These are phyloP conservation scores for Rehmannia glutinosa DNA, from an alignment of 257 asterid species.

Conservation along the genomic window DNA sequence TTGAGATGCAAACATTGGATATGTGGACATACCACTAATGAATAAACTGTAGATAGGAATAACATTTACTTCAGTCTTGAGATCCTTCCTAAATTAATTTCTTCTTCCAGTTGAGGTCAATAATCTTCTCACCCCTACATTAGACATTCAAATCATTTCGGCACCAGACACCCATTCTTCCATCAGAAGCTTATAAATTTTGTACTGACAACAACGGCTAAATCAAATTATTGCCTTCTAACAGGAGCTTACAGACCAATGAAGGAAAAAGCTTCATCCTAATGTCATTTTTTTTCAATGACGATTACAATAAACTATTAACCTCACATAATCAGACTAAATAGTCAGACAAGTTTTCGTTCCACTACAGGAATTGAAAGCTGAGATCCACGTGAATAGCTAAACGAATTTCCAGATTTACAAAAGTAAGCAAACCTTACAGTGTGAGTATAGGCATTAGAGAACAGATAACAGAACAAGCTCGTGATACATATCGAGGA, in stretches of 20 bases:
- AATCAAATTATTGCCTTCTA: background rate
- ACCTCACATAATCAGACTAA: background rate
- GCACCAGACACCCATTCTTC: background rate
- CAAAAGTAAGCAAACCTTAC: slow-evolving; percentile 52
- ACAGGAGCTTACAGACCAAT: background rate
- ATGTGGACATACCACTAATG: background rate
- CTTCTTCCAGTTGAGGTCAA: background rate
- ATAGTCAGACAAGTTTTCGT: background rate
- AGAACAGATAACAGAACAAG: slow-evolving; percentile 75
- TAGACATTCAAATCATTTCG: background rate
- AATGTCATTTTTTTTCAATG: background rate
- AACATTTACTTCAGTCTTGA: background rate
- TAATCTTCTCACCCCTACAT: no score
- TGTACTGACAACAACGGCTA: background rate
- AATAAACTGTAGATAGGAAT: background rate
- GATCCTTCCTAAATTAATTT: background rate
- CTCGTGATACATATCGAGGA: slow-evolving; percentile 85
- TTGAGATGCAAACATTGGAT: background rate
- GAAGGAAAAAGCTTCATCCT: background rate
- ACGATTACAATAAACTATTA: background rate
- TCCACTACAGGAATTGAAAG: slow-evolving; percentile 5
- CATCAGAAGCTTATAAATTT: background rate
- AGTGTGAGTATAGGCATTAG: slow-evolving; percentile 86
- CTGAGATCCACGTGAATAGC: slow-evolving; percentile 9
- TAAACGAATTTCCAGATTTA: no score